phyloP scores from a whole-genome alignment of 129 eudicot species.

The Pseudognaphalium luteoalbum region DNA sequence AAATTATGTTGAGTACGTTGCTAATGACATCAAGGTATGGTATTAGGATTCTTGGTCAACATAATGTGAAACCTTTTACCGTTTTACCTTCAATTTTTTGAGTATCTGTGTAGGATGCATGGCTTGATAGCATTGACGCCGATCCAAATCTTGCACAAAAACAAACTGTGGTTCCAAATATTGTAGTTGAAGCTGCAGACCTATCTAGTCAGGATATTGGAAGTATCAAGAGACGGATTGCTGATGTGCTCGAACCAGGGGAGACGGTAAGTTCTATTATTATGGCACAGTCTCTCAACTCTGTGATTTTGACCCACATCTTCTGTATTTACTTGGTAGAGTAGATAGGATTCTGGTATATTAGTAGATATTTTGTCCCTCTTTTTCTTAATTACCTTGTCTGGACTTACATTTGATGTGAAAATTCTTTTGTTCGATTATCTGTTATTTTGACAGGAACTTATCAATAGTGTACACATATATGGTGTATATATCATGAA shows the following conservation, averaged over 20 bases:
- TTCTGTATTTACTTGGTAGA: not conserved
- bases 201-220: conserved; percentile 78
- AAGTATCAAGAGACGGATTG: conserved; percentile 81
- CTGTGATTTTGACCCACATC: conserved; percentile 8
- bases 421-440: not conserved
- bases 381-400: conserved; percentile 3
- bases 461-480: not conserved
- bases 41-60: conserved; percentile 9
- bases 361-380: not conserved
- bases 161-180: conserved; percentile 27
- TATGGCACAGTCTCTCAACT: conserved; percentile 4
- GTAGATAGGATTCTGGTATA: conserved; percentile 3
- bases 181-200: conserved; percentile 52
- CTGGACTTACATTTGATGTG: not conserved
- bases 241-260: conserved; percentile 83
- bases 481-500: conserved; percentile 8
- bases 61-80: conserved; percentile 11
- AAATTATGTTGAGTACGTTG: conserved; percentile 75
- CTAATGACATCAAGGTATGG: conserved; percentile 72
- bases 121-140: conserved; percentile 85
- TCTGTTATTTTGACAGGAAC: not conserved
- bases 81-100: conserved; percentile 11
- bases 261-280: conserved; percentile 59
- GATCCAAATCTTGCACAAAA: conserved; percentile 47
- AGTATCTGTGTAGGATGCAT: conserved; percentile 77